Evolutionary conservation across 768 basidiomycete genomes (phyloP).

Genomic region (Termitomyces sp.): DNA sequence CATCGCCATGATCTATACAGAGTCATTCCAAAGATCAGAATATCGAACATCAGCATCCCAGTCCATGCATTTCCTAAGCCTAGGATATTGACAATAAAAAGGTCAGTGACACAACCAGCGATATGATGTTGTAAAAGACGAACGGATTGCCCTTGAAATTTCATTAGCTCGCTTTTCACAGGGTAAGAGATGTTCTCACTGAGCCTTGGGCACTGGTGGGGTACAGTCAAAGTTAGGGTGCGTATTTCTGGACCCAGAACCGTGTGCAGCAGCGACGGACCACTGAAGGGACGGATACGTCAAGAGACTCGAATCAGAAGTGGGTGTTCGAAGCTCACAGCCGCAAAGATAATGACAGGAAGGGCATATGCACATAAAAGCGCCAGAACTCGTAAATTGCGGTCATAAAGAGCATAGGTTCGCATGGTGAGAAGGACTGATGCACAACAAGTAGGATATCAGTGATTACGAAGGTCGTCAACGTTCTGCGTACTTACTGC

Average conservation of each 20-base stretch:
- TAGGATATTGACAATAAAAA: constrained; percentile 5
- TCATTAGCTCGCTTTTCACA: background rate
- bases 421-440: constrained; percentile 36
- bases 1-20: constrained; percentile 30
- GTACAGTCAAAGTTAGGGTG: constrained; percentile 18
- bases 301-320: background rate
- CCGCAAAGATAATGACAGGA: constrained; percentile 24
- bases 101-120: background rate
- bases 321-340: background rate
- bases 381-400: constrained; percentile 23
- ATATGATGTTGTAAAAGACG: background rate
- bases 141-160: constrained; percentile 16
- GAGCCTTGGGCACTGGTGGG: constrained; percentile 14
- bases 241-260: background rate
- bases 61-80: constrained; percentile 36
- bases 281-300: constrained; percentile 14
- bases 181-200: constrained; percentile 13
- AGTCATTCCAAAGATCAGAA: constrained; percentile 38
- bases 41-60: constrained; percentile 36
- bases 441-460: background rate
- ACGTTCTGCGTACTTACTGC: constrained; percentile 18
- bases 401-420: constrained; percentile 39
- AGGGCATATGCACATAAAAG: constrained; percentile 23
- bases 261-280: constrained; percentile 15
- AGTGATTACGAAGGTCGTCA: background rate